phyloP scores from a whole-genome alignment of 257 asterid species.

The Solanum megistacrolobum region DNA sequence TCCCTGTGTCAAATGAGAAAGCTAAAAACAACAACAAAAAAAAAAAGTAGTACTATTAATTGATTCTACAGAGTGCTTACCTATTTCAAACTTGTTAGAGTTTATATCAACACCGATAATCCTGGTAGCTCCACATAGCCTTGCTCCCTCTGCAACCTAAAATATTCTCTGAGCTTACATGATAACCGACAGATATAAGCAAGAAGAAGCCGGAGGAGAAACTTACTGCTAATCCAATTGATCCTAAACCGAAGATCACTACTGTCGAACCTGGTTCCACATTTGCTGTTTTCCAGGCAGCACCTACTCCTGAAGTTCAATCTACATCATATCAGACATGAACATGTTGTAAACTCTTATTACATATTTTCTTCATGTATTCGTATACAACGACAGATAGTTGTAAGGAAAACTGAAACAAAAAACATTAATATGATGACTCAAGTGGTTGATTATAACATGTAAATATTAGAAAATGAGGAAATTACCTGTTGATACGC shows the following conservation, averaged over 20 bases:
- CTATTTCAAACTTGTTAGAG: constrained; percentile 47
- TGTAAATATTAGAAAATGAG: background rate
- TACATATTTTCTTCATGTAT: too few species aligned
- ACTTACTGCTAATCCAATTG: constrained; percentile 75
- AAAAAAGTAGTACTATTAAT: background rate
- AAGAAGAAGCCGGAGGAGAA: background rate
- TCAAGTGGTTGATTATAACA: background rate
- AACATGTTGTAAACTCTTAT: too few species aligned
- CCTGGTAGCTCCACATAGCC: constrained; percentile 59
- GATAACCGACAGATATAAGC: background rate
- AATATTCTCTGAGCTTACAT: background rate
- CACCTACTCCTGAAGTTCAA: constrained; percentile 62
- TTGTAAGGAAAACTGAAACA: background rate
- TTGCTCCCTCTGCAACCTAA: constrained; percentile 90
- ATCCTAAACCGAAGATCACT: constrained; percentile 79
- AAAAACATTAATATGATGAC: background rate
- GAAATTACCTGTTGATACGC: constrained; percentile 71
- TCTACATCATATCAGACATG: too few species aligned
- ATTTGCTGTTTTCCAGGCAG: constrained; percentile 71
- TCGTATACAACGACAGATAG: too few species aligned
- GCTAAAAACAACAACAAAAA: background rate
- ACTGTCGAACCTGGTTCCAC: constrained; percentile 86
- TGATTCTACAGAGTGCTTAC: constrained; percentile 4
- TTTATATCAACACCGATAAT: constrained; percentile 73
- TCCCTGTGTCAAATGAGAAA: constrained; percentile 27